Conservation (phyloP, 2,329 filamentous ascomycete species). For the Clarireedia monteithiana region DNA sequence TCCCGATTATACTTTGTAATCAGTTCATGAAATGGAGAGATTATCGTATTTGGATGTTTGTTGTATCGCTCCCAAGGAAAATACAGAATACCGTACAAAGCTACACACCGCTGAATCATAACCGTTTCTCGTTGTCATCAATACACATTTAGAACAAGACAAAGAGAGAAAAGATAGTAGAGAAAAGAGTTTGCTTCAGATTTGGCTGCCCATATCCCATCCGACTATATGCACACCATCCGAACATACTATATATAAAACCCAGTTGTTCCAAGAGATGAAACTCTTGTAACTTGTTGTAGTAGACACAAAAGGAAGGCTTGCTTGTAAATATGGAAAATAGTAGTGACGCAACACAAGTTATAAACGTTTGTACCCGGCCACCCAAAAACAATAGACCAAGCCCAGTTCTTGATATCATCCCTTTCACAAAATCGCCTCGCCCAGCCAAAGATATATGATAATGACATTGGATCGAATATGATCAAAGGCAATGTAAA, state of each 20-base stretch:
- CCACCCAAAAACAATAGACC: conserved; percentile 1
- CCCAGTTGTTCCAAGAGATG: too few species aligned
- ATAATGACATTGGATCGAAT: conserved; percentile 11
- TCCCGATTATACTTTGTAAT: too few species aligned
- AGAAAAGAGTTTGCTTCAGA: background rate
- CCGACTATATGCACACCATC: background rate
- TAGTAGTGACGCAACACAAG: background rate
- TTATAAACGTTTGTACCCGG: conserved; percentile 6
- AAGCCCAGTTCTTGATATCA: conserved; percentile 11
- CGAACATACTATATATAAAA: background rate
- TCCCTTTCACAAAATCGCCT: conserved; percentile 10
- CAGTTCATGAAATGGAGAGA: too few species aligned
- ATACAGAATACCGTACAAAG: too few species aligned
- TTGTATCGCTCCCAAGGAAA: too few species aligned
- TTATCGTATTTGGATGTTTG: too few species aligned
- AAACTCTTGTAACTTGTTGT: background rate
- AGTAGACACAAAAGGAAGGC: too few species aligned
- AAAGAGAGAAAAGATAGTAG: background rate
- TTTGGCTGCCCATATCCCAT: background rate
- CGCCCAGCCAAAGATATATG: conserved; percentile 8
- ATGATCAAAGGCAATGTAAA: conserved; percentile 16
- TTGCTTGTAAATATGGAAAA: background rate
- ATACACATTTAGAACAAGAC: background rate
- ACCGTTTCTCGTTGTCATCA: too few species aligned
- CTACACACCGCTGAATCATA: too few species aligned